Conservation (phyloP, 768 basidiomycete genomes). For the Cyclocybe cylindracea region DNA sequence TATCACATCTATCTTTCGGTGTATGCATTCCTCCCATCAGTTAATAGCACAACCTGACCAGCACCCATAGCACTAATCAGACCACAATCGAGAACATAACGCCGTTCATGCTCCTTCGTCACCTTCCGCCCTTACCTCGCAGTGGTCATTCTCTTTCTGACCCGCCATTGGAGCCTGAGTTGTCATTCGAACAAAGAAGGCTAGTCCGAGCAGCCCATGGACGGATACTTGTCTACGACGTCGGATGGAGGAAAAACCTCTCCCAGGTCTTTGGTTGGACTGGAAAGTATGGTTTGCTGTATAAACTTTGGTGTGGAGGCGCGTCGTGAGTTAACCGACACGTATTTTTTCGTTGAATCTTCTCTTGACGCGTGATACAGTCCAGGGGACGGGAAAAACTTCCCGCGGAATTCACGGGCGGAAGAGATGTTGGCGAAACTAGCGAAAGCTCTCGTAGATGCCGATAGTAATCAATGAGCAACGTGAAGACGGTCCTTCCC, state of each 20-base stretch:
- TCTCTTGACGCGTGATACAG: slow-evolving; percentile 28
- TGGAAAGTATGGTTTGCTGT: slow-evolving; percentile 50
- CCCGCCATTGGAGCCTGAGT: slow-evolving; percentile 72
- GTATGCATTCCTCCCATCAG: slow-evolving; percentile 40
- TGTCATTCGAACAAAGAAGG: slow-evolving; percentile 63
- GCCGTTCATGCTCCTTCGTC: slow-evolving; percentile 70
- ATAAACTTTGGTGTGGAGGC: slow-evolving; percentile 61
- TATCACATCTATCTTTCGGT: slow-evolving; percentile 79
- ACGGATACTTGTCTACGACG: slow-evolving; percentile 63
- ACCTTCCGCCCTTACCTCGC: slow-evolving; percentile 63
- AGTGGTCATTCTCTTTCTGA: slow-evolving; percentile 57
- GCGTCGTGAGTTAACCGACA: slow-evolving; percentile 48
- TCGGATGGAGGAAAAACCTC: slow-evolving; percentile 76
- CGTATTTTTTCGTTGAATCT: not conserved
- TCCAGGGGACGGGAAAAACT: slow-evolving; percentile 65
- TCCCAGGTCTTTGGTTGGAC: slow-evolving; percentile 66
- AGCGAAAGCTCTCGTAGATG: slow-evolving; percentile 59
- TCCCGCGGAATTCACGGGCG: slow-evolving; percentile 67
- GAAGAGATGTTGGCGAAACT: slow-evolving; percentile 68
- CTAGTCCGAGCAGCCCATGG: slow-evolving; percentile 66
- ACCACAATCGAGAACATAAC: slow-evolving; percentile 81
- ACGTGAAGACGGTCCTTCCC: not conserved
- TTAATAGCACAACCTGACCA: slow-evolving; percentile 1
- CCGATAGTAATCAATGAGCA: slow-evolving; percentile 47
- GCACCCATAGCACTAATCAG: slow-evolving; percentile 66